These are phyloP conservation scores for Tolypocladium pustulatum DNA, from an alignment of 2,329 filamentous ascomycete genomes.

Conservation along the genomic window DNA sequence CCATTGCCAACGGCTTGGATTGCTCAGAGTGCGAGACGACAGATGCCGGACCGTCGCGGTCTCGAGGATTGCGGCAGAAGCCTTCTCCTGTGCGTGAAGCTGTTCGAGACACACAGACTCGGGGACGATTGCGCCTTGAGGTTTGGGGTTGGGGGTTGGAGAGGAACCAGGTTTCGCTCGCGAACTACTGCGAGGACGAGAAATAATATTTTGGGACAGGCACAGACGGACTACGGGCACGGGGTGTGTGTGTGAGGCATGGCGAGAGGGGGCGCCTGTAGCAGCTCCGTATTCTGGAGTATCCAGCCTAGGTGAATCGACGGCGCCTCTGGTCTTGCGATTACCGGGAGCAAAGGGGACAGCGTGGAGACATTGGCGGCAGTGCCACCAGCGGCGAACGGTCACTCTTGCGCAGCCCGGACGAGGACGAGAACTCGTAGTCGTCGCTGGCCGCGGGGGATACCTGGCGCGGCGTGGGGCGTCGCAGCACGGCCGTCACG, in stretches of 20 bases:
- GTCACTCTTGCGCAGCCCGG: not conserved
- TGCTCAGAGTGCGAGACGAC: conserved; percentile 23
- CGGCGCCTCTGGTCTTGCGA: conserved; percentile 18
- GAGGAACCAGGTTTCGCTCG: conserved; percentile 5
- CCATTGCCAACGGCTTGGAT: conserved; percentile 38
- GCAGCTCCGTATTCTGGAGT: conserved; percentile 10
- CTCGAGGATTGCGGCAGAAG: conserved; percentile 12
- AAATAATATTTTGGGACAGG: conserved; percentile 29
- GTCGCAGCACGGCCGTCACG: not conserved
- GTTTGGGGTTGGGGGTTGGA: conserved; percentile 4
- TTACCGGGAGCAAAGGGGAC: conserved; percentile 14
- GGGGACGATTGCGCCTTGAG: not conserved
- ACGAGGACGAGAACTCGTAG: no score
- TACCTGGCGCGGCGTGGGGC: not conserved
- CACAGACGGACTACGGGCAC: conserved; percentile 2
- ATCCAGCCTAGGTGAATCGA: conserved; percentile 16
- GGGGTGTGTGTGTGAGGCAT: conserved; percentile 8
- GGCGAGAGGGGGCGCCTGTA: conserved; percentile 16
- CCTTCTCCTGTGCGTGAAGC: conserved; percentile 8
- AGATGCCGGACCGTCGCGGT: conserved; percentile 19
- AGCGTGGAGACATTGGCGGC: not conserved
- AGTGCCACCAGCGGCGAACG: not conserved
- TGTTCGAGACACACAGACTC: conserved; percentile 1
- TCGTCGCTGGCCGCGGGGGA: not conserved
- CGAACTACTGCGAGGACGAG: conserved; percentile 18